Evolutionary conservation across 2,329 filamentous ascomycete genomes (phyloP), one percentile per base, ranked within the genome.

Genomic region (Ceratocystis eucalypticola): DNA sequence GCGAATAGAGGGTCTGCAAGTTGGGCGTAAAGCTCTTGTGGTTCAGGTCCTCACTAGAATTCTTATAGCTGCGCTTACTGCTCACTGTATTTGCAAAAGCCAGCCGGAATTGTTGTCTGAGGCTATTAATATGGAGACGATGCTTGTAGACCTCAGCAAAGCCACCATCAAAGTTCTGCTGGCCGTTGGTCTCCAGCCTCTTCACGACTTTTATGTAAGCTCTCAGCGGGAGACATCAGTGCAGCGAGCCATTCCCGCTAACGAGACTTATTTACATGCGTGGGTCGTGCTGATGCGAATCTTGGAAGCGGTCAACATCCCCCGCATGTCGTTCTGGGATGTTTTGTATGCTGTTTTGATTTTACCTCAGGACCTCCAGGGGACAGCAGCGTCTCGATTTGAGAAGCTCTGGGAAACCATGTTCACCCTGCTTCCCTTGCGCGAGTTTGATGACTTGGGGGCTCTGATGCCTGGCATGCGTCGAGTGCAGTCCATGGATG

Each of bases 231-330:
- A 75, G 2, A 72, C 76, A 1, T 73, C 75, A 46, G 76, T 82
- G 50, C 81, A 84, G 68, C 76, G 75, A 61, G 84, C 83, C 0
- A 78, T 87, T 44, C 77, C 76, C 33, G 72, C 76, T 17, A 78
- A 82, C 41, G 72, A 76, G n/a, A 72, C 75, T 15, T 69, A 72
- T 1, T 70, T 80, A 7, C 78, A 84, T 66, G 79, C 80, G 8
- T 88, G 85, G 86, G 79, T 85, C 1, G 75, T 82, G 25, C 68
- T 84, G 3, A 83, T 86, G 71, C 80, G 81, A 61, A 74, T 80
- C 0, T 72, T 87, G 3, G 78, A 81, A 33, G 74, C 76, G 44
- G 78, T 80, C 12, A 74, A 73, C 6, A 80, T 85, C 53, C 79
- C 80, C 1, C 77, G 79, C 63, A 75, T 76, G 25, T 79, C 80